Evolutionary conservation across 1,284 basidiomycete genomes (phyloP).

Genomic region (Ustilago nuda): DNA sequence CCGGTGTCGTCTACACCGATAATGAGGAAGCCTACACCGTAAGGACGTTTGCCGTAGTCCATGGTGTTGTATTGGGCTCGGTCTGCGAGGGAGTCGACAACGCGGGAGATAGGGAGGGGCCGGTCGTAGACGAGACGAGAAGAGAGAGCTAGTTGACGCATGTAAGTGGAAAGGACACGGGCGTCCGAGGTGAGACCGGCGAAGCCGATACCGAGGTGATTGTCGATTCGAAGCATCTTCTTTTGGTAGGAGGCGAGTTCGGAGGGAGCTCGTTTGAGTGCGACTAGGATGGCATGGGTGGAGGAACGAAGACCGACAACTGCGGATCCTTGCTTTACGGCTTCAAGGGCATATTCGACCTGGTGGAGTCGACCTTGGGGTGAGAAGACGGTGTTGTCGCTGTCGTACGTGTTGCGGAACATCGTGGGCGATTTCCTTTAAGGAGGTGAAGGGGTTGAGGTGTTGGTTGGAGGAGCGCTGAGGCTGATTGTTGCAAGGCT

Average conservation of each 20-base stretch:
- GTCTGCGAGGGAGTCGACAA: conserved; percentile 93
- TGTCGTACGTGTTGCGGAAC: conserved; percentile 68
- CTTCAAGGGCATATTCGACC: conserved; percentile 99
- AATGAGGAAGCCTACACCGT: conserved; percentile 98
- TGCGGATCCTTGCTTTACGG: conserved; percentile 98
- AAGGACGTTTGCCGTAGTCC: conserved; percentile 95
- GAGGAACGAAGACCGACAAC: conserved; percentile 94
- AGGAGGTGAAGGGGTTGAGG: neutral
- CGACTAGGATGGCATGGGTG: conserved; percentile 92
- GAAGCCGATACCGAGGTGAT: conserved; percentile 98
- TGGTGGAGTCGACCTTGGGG: conserved; percentile 77
- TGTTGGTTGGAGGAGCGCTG: neutral
- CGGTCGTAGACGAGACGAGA: conserved; percentile 95
- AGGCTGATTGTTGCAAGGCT: neutral
- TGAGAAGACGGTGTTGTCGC: conserved; percentile 68
- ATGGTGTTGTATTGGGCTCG: conserved; percentile 99
- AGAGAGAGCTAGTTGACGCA: conserved; percentile 98
- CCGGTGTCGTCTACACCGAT: conserved; percentile 94
- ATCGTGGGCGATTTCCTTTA: conserved; percentile 21
- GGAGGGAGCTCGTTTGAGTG: conserved; percentile 97
- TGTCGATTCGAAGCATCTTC: conserved; percentile 99
- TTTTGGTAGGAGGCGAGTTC: conserved; percentile 99
- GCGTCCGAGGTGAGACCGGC: conserved; percentile 98
- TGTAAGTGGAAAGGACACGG: conserved; percentile 88
- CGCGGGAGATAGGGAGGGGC: conserved; percentile 90